These are phyloP conservation scores for Camelina neglecta DNA, from an alignment of 345 rosid species.

Conservation along the genomic window DNA sequence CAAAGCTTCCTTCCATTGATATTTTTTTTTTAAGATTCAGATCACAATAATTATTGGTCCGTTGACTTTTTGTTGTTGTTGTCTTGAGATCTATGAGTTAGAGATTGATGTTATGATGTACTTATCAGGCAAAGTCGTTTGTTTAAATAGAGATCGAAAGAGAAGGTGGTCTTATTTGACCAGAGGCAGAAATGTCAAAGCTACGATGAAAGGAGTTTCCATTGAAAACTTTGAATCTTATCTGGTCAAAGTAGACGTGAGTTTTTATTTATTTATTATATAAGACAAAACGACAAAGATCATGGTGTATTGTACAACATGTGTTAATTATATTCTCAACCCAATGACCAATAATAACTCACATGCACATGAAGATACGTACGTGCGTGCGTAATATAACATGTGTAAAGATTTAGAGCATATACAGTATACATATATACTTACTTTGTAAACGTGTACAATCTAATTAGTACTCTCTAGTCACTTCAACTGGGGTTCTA, in stretches of 20 bases:
- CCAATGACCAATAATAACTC: background rate
- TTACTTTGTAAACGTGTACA: background rate
- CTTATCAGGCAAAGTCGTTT: background rate
- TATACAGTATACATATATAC: too few species aligned
- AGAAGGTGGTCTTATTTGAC: slow-evolving; percentile 40
- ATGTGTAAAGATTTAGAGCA: background rate
- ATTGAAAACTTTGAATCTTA: slow-evolving; percentile 9
- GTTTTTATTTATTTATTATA: background rate
- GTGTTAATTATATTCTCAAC: slow-evolving; percentile 24
- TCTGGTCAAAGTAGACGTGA: slow-evolving; percentile 36
- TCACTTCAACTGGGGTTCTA: background rate
- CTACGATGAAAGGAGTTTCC: slow-evolving; percentile 5
- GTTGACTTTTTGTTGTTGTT: slow-evolving; percentile 20
- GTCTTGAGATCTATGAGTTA: slow-evolving; percentile 13
- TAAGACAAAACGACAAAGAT: slow-evolving; percentile 26
- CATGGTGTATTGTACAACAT: slow-evolving; percentile 18
- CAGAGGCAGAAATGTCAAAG: slow-evolving; percentile 25
- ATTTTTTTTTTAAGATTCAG: slow-evolving; percentile 13
- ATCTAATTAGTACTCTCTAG: background rate
- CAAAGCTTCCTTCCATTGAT: slow-evolving; percentile 50
- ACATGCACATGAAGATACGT: background rate
- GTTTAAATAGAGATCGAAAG: slow-evolving; percentile 31
- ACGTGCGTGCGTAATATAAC: background rate
- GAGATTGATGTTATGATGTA: slow-evolving; percentile 9
- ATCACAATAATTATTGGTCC: background rate